These are phyloP conservation scores for Carex myosuroides DNA, from an alignment of 176 grass and related monocot species.

Conservation along the genomic window DNA sequence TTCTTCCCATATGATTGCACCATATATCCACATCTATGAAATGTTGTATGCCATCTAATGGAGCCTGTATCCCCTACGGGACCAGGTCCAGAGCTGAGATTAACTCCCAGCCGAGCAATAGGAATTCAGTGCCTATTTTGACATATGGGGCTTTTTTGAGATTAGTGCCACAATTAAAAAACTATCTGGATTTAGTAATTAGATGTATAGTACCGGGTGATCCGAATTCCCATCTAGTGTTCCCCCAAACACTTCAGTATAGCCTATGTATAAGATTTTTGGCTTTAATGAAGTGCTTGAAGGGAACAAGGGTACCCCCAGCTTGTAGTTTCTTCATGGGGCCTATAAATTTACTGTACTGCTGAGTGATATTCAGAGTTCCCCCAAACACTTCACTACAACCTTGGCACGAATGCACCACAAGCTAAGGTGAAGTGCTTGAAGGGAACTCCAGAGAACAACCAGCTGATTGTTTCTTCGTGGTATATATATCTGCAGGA, in stretches of 20 bases:
- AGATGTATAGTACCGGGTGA: too few relatives aligned
- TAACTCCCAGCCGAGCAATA: too few relatives aligned
- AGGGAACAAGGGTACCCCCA: background rate
- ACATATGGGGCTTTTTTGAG: too few relatives aligned
- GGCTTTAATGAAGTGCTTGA: constrained; percentile 23
- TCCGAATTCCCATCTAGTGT: background rate
- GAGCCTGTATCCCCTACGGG: too few relatives aligned
- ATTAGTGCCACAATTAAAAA: too few relatives aligned
- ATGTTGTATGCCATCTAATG: background rate
- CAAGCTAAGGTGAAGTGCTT: constrained; percentile 11
- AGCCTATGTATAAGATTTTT: background rate
- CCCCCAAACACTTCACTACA: constrained; percentile 38
- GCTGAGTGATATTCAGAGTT: constrained; percentile 15
- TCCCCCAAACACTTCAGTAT: constrained; percentile 20
- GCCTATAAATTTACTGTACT: background rate
- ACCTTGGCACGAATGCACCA: background rate
- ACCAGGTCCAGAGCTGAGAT: too few relatives aligned
- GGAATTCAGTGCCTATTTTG: too few relatives aligned
- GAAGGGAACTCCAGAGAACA: constrained; percentile 24
- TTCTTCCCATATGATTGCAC: background rate
- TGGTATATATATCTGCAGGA: background rate
- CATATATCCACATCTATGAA: background rate
- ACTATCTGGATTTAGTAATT: too few relatives aligned
- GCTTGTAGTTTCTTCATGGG: background rate
- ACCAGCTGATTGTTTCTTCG: background rate